A percentile compares a stretch with the other conserved stretches of the same genome.
Conservation (phyloP, 441 rosid species). For the Rhodomyrtus psidioides region DNA sequence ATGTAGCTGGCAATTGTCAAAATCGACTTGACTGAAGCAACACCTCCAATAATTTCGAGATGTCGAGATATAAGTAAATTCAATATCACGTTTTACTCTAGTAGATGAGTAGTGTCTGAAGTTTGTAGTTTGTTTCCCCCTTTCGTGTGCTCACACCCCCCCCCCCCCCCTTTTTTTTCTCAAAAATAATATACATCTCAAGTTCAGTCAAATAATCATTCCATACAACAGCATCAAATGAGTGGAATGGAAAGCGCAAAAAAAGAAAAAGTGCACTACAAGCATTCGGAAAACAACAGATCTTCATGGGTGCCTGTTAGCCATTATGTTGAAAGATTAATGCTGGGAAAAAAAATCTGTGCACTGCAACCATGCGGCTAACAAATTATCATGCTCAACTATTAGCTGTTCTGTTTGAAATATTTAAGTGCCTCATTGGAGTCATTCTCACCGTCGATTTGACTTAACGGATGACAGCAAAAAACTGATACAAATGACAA, state of each 20-base stretch:
- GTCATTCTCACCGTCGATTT: background rate
- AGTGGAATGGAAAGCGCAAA: background rate
- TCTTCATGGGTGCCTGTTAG: background rate
- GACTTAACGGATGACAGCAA: background rate
- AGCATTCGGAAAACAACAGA: background rate
- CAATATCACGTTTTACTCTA: background rate
- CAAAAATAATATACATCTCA: background rate
- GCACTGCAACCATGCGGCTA: background rate
- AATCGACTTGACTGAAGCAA: background rate
- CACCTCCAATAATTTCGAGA: background rate
- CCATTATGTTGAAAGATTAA: background rate
- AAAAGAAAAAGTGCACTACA: background rate
- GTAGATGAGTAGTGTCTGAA: background rate
- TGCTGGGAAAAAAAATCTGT: background rate
- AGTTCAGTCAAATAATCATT: background rate
- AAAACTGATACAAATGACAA: background rate
- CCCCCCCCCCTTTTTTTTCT: background rate
- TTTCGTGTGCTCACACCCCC: background rate
- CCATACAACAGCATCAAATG: background rate
- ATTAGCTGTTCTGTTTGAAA: background rate
- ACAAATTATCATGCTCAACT: background rate
- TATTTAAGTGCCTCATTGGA: background rate
- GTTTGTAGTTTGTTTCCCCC: background rate
- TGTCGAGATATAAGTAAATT: background rate
- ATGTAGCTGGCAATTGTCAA: background rate